These are phyloP conservation scores for Fremontodendron californicum DNA, from an alignment of 345 rosid species.

Conservation along the genomic window DNA sequence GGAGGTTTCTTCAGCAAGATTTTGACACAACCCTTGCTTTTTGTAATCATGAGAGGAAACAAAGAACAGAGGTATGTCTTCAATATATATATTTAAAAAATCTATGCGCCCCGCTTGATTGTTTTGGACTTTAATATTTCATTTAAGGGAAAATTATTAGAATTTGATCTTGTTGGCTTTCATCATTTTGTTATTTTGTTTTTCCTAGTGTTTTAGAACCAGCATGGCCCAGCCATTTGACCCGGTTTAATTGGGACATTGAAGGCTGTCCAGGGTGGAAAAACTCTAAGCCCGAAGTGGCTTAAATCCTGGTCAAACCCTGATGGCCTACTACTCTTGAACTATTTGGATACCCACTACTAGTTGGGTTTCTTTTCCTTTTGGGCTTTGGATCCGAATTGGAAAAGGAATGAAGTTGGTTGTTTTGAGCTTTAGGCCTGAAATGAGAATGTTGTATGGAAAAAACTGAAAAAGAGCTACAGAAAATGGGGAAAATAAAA, in stretches of 20 bases:
- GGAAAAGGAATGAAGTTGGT: neutral
- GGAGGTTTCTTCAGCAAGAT: constrained; percentile 91
- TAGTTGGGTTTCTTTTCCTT: neutral
- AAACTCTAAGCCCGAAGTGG: neutral
- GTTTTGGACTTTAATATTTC: neutral
- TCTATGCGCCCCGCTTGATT: neutral
- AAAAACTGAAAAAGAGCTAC: neutral
- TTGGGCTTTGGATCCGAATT: neutral
- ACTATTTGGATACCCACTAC: too few relatives aligned
- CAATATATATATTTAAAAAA: neutral
- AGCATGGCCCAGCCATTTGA: neutral
- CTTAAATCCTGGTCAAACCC: neutral
- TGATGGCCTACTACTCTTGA: neutral
- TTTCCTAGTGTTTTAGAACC: neutral
- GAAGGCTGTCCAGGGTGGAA: neutral
- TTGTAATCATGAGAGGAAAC: constrained; percentile 88
- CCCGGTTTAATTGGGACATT: neutral
- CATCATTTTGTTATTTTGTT: neutral
- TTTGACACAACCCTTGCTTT: constrained; percentile 89
- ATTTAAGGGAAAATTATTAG: neutral
- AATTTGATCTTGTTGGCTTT: neutral
- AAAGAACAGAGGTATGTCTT: constrained; percentile 66
- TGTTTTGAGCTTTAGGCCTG: neutral
- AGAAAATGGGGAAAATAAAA: neutral
- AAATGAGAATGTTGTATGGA: constrained; percentile 7